phyloP scores from a whole-genome alignment of 495 filamentous ascomycete genomes.

The Aspergillus incahuasiensis region DNA sequence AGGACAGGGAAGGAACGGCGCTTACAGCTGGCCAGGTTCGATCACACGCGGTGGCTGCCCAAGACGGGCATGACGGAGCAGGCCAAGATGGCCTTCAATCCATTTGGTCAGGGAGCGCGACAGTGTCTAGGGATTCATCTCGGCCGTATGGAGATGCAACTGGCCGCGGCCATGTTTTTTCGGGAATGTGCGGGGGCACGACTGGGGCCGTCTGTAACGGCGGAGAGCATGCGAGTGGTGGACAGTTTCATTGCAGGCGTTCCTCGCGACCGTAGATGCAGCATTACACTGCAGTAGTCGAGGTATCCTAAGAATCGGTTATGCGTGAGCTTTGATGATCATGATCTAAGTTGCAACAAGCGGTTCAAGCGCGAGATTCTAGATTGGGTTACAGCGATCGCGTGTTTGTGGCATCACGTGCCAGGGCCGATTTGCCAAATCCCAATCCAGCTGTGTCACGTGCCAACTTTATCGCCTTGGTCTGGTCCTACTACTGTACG shows the following conservation, averaged over 20 bases:
- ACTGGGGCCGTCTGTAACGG: background rate
- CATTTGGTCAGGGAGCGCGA: slow-evolving; percentile 46
- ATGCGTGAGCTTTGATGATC: no score
- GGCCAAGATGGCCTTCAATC: slow-evolving; percentile 8
- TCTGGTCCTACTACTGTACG: no score
- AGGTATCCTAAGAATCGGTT: no score
- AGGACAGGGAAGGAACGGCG: background rate
- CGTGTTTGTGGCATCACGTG: no score
- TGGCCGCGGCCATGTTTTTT: slow-evolving; percentile 28
- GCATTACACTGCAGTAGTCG: background rate
- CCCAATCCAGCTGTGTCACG: no score
- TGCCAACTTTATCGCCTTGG: no score
- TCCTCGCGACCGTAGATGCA: background rate
- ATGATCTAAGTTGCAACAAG: no score
- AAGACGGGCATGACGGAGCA: background rate
- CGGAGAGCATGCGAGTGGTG: slow-evolving; percentile 31
- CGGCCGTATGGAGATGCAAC: slow-evolving; percentile 27
- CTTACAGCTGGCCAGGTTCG: background rate
- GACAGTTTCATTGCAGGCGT: slow-evolving; percentile 3
- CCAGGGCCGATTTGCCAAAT: no score
- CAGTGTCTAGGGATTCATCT: slow-evolving; percentile 34
- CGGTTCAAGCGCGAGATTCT: no score
- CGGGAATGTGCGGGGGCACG: slow-evolving; percentile 21
- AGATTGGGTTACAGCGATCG: no score
- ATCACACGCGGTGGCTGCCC: background rate